Evolutionary conservation across 148 eudicot species (phyloP).

Genomic region (Camellia lanceoleosa): DNA sequence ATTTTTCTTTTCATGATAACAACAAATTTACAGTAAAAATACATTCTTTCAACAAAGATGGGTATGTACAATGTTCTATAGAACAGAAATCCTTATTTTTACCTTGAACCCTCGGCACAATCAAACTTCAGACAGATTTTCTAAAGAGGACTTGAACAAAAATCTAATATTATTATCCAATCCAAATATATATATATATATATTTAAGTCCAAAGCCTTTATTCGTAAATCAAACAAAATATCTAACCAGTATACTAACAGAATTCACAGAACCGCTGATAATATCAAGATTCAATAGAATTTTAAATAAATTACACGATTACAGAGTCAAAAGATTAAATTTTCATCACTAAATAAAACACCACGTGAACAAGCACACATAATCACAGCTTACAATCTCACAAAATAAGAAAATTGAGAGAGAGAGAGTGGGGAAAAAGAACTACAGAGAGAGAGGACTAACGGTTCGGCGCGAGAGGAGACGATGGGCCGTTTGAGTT

Average conservation of each 20-base stretch:
- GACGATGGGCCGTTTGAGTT: slow-evolving; percentile 50
- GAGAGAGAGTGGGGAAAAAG: neutral
- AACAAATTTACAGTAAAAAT: neutral
- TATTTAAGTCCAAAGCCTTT: neutral
- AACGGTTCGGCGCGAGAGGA: slow-evolving; percentile 60
- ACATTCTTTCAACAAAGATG: too few relatives aligned
- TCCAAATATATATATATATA: neutral
- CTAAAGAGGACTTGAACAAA: neutral
- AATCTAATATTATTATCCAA: neutral
- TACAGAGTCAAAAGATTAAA: neutral
- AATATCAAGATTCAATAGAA: too few relatives aligned
- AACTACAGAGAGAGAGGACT: slow-evolving; percentile 19
- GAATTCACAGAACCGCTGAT: neutral
- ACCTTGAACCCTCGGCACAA: neutral
- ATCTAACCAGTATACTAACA: neutral
- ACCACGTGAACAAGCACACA: slow-evolving; percentile 2
- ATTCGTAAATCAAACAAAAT: neutral
- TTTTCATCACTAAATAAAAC: neutral
- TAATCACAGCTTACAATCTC: neutral
- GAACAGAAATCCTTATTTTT: neutral
- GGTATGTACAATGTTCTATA: neutral
- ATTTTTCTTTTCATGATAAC: neutral
- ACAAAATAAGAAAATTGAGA: slow-evolving; percentile 3
- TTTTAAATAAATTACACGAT: neutral
- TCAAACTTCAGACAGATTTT: neutral